Conservation (phyloP, 148 eudicot species). For the Cornus florida region DNA sequence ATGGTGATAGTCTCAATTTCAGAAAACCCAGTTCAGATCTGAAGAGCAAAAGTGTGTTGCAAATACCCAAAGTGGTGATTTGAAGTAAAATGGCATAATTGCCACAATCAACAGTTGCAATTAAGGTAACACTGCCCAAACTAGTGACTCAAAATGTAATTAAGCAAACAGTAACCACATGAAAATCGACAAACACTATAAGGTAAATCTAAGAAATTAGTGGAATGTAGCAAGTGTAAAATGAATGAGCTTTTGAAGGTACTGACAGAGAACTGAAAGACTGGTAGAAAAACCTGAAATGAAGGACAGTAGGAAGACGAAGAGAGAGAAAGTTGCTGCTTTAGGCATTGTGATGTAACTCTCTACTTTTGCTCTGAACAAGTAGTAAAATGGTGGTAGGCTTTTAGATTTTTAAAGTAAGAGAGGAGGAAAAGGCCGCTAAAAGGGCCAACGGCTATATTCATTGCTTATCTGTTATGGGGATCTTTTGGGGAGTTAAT, state of each 20-base stretch:
- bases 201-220: not conserved
- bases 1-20: not conserved
- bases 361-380: not conserved
- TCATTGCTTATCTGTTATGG: not conserved
- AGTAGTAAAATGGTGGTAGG: not conserved
- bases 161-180: not conserved
- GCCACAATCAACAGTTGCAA: not conserved
- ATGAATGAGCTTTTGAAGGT: not conserved
- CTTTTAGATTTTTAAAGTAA: not conserved
- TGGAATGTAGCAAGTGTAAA: not conserved
- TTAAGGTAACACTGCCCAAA: too few species aligned
- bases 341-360: slow-evolving; percentile 19
- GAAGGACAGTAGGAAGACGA: slow-evolving; percentile 22
- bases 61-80: not conserved
- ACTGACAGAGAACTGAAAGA: not conserved
- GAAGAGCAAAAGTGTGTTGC: not conserved
- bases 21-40: slow-evolving; percentile 7
- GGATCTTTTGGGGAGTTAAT: not conserved
- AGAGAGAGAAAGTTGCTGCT: slow-evolving; percentile 16
- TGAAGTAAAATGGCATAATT: not conserved
- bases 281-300: slow-evolving; percentile 30
- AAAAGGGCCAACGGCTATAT: not conserved
- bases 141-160: too few species aligned
- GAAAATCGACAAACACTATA: not conserved
- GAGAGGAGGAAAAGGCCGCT: not conserved